Conservation (phyloP, 345 rosid species). For the Gossypium arboreum region DNA sequence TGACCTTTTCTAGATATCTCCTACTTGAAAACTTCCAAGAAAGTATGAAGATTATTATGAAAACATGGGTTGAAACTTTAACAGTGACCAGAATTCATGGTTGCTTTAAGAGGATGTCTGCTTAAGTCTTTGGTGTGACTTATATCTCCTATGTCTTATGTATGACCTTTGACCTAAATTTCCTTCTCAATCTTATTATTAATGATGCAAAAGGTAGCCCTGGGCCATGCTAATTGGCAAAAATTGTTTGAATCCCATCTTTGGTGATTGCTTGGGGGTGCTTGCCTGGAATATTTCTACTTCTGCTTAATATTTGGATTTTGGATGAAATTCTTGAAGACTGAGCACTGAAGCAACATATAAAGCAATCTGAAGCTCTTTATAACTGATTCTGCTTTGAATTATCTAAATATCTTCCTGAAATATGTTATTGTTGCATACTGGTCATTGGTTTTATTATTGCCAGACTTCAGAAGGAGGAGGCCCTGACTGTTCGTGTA, state of each 20-base stretch:
- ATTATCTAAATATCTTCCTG: neutral
- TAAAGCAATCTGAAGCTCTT: neutral
- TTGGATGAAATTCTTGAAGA: constrained; percentile 5
- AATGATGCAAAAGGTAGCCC: neutral
- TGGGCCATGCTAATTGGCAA: neutral
- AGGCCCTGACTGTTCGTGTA: constrained; percentile 81
- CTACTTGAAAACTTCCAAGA: neutral
- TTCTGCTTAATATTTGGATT: neutral
- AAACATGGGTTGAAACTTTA: neutral
- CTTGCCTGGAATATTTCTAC: constrained; percentile 4
- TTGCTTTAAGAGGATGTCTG: neutral
- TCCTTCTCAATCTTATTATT: neutral
- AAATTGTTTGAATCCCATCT: neutral
- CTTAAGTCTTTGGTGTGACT: neutral
- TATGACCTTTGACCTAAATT: neutral
- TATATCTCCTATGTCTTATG: neutral
- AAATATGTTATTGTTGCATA: neutral
- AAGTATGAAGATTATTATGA: neutral
- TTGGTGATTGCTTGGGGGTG: constrained; percentile 3
- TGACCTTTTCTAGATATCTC: neutral
- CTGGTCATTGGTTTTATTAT: constrained; percentile 7
- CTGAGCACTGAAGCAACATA: neutral
- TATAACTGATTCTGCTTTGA: neutral
- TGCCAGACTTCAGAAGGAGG: constrained; percentile 48
- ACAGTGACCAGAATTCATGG: neutral